These are phyloP conservation scores for Solanum piurae DNA, from an alignment of 257 asterid genomes.

Conservation along the genomic window DNA sequence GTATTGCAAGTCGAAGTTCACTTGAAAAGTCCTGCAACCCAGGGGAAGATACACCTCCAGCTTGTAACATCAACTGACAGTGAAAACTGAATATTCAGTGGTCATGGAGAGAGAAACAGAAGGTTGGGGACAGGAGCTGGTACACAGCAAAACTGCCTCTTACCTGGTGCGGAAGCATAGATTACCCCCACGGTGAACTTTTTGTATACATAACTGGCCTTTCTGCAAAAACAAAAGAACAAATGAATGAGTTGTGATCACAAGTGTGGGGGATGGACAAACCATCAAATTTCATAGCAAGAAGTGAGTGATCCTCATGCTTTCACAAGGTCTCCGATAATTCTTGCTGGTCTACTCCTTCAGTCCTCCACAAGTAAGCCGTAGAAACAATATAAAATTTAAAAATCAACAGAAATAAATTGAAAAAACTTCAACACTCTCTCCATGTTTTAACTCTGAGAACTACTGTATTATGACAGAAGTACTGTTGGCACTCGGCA, in stretches of 20 bases:
- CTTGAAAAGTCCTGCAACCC: constrained; percentile 59
- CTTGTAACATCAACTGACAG: constrained; percentile 37
- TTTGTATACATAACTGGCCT: constrained; percentile 66
- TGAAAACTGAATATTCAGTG: neutral
- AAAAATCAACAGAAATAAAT: neutral
- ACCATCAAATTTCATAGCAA: neutral
- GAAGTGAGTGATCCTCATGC: neutral
- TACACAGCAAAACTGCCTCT: neutral
- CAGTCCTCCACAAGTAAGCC: neutral
- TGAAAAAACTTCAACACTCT: neutral
- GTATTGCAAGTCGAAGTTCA: constrained; percentile 63
- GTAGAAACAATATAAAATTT: neutral
- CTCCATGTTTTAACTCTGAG: neutral
- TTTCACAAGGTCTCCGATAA: neutral
- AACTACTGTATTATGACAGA: neutral
- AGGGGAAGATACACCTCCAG: constrained; percentile 25
- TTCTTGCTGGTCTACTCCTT: neutral
- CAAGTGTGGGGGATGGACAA: neutral
- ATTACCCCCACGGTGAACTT: constrained; percentile 53
- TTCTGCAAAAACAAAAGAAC: constrained; percentile 37
- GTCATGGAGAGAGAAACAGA: neutral
- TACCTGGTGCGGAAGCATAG: constrained; percentile 72
- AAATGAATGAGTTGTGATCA: neutral
- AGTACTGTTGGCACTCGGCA: neutral
- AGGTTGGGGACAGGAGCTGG: neutral